These are phyloP conservation scores for Cyclotella choctawhatcheeana DNA, from an alignment of 108 stramenopile species.

Conservation along the genomic window DNA sequence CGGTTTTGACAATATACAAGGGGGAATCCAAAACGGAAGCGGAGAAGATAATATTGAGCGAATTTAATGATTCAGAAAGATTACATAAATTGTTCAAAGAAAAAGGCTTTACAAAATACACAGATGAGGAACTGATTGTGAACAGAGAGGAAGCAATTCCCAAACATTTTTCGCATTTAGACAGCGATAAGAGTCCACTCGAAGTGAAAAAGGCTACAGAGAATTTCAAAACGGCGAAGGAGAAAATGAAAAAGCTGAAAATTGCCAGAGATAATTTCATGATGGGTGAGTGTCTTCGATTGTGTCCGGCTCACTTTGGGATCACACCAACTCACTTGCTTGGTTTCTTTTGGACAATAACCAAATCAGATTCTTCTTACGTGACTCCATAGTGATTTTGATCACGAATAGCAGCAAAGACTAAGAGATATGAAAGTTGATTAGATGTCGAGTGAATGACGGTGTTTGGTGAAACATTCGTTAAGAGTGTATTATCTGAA, in stretches of 20 bases:
- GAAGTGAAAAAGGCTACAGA: neutral
- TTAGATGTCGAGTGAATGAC: conserved; percentile 8
- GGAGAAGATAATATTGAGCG: conserved; percentile 40
- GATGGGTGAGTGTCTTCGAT: conserved; percentile 37
- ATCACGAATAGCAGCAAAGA: too few species aligned
- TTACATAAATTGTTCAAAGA: conserved; percentile 34
- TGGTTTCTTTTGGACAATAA: neutral
- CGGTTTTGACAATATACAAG: conserved; percentile 56
- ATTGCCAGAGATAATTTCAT: conserved; percentile 36
- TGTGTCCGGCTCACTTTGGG: neutral
- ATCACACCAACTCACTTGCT: neutral
- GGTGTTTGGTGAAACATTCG: conserved; percentile 1
- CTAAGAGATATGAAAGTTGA: neutral
- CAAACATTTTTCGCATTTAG: conserved; percentile 4
- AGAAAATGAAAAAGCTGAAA: conserved; percentile 23
- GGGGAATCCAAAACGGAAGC: conserved; percentile 42
- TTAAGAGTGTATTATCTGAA: neutral
- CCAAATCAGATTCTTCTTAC: conserved; percentile 7
- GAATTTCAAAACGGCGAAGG: conserved; percentile 9
- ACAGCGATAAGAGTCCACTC: neutral
- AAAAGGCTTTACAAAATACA: conserved; percentile 47
- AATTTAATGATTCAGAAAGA: conserved; percentile 42
- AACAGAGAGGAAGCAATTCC: conserved; percentile 6
- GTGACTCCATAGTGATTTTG: neutral
- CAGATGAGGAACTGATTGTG: conserved; percentile 21